Conservation (phyloP, 139 green algal species). For the Closterium sp. region DNA sequence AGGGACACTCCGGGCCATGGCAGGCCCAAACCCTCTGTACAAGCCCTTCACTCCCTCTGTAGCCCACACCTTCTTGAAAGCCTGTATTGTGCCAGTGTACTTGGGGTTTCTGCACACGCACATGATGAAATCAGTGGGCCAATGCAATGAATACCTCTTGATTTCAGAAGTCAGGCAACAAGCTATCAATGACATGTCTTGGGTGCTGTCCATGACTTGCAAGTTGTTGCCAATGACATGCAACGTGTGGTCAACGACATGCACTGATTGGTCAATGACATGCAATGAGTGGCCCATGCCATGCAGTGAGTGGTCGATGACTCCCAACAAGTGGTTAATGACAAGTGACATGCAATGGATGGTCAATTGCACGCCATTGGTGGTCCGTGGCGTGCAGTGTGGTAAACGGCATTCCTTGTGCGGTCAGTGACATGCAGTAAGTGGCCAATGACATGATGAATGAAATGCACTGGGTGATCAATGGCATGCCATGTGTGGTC, state of each 20-base stretch:
- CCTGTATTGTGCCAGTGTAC: slow-evolving; percentile 64
- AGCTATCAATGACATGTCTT: no score
- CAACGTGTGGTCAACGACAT: neutral
- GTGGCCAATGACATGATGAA: neutral
- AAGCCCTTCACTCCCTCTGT: slow-evolving; percentile 56
- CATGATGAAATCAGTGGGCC: no score
- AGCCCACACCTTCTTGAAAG: slow-evolving; percentile 54
- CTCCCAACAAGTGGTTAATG: no score
- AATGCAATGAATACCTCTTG: no score
- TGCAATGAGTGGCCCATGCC: neutral
- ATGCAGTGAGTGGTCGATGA: neutral
- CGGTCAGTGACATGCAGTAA: neutral
- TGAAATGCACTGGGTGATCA: neutral
- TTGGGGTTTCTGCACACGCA: slow-evolving; percentile 35
- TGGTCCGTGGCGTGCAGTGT: no score
- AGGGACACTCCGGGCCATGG: slow-evolving; percentile 63
- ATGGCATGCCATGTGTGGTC: neutral
- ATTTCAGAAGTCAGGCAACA: no score
- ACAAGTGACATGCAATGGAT: neutral
- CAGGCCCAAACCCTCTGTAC: slow-evolving; percentile 66
- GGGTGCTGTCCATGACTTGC: no score
- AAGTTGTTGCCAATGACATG: neutral
- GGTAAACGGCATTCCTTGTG: neutral
- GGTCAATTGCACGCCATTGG: neutral
- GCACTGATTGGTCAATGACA: neutral